Percentiles rank a stretch among this genome's conserved stretches.
Conservation (phyloP, 768 basidiomycete genomes). For the Lactarius psammicola region DNA sequence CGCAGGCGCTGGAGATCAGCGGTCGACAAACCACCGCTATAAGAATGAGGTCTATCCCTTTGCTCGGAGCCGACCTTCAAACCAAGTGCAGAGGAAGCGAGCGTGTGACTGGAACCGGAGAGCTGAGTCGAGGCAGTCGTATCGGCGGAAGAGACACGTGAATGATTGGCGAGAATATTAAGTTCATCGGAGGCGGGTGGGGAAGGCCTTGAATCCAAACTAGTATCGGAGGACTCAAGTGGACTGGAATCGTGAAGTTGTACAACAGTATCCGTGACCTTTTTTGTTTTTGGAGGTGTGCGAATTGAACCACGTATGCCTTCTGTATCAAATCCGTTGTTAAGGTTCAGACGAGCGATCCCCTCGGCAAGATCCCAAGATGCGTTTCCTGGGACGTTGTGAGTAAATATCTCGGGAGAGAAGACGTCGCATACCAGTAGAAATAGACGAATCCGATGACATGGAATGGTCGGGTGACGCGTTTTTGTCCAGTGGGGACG, state of each 20-base stretch:
- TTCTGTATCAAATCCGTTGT: conserved; percentile 45
- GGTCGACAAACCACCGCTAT: conserved; percentile 71
- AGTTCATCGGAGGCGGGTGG: conserved; percentile 67
- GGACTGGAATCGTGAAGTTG: conserved; percentile 67
- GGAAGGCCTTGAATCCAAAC: conserved; percentile 59
- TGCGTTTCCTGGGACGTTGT: conserved; percentile 47
- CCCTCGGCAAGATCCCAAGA: conserved; percentile 71
- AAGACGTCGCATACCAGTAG: conserved; percentile 53
- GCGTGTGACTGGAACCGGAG: conserved; percentile 53
- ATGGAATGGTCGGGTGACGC: conserved; percentile 37
- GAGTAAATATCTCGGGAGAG: conserved; percentile 59
- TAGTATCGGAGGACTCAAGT: conserved; percentile 68
- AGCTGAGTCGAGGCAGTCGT: conserved; percentile 60
- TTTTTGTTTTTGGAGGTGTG: conserved; percentile 67
- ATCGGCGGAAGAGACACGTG: conserved; percentile 81
- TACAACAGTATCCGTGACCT: conserved; percentile 48
- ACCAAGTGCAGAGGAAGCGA: conserved; percentile 51
- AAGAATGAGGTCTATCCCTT: conserved; percentile 78
- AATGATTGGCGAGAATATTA: conserved; percentile 61
- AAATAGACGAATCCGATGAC: conserved; percentile 32
- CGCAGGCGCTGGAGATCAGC: conserved; percentile 75
- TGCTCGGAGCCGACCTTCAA: conserved; percentile 58
- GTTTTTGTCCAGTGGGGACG: conserved; percentile 27
- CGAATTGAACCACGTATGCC: conserved; percentile 49
- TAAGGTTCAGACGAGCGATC: conserved; percentile 69